These are phyloP conservation scores for Breviolum minutum DNA, from an alignment of 73 alveolate genomes.

Conservation along the genomic window DNA sequence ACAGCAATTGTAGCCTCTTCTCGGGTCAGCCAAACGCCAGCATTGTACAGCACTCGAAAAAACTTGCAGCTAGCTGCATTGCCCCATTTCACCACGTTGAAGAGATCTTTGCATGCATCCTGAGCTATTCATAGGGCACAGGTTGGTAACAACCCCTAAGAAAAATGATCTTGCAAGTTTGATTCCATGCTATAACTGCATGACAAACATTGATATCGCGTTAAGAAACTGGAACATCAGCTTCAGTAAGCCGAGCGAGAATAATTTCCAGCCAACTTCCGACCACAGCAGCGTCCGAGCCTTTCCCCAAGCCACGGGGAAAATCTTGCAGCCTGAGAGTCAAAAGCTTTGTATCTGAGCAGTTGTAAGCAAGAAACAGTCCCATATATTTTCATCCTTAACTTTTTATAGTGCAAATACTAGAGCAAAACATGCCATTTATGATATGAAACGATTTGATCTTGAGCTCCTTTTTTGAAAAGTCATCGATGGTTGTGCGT, in stretches of 20 bases:
- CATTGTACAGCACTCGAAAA: not conserved
- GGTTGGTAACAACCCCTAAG: not conserved
- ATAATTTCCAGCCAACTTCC: not conserved
- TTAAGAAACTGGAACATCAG: not conserved
- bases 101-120: not conserved
- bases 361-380: too few relatives aligned
- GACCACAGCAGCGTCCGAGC: not conserved
- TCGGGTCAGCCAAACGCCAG: not conserved
- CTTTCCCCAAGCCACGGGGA: conserved; percentile 15
- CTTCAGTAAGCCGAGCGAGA: not conserved
- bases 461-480: not conserved
- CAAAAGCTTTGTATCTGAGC: too few relatives aligned
- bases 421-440: too few relatives aligned
- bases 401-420: not conserved
- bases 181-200: not conserved
- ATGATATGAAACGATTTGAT: not conserved
- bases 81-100: conserved; percentile 1
- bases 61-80: not conserved
- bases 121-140: not conserved
- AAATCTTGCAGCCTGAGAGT: not conserved
- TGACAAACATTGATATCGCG: not conserved
- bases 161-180: not conserved
- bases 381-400: not conserved
- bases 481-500: not conserved
- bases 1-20: not conserved